Evolutionary conservation across 345 rosid genomes (phyloP), one percentile per base, ranked within the genome.

Genomic region (Erodium maritimum): DNA sequence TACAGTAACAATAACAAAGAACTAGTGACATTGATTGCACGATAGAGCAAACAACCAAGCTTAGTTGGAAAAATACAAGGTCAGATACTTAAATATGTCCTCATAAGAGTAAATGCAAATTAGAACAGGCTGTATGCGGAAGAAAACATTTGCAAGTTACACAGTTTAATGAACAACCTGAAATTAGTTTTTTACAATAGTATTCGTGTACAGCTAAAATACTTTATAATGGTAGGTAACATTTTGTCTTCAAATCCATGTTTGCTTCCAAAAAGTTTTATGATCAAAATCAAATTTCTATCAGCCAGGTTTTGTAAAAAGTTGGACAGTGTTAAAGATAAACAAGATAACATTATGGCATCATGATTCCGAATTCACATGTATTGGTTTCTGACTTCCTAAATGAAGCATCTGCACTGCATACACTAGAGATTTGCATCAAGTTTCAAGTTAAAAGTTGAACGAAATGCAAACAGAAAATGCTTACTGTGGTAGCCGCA

Each of bases 401-500:
- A 42, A 42, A 42, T 7, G 14, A 42, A 42, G 14, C 13, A 42
- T 10, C 6, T 42, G 48, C 48, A 42, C 48, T 42, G 48, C 48
- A 42, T 16, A 42, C 48, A 9, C 48, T 42, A 42, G 48, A 42
- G 11, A 42, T 10, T 42, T 42, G 48, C 48, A 42, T 42, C 48
- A 42, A 42, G 48, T 42, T 42, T 42, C 48, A 3, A 42, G 48
- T 42, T 16, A 42, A 42, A 42, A 42, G 48, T 14, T 42, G 2
- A 10, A 42, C 48, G 12, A 10, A 3, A 42, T 42, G 14, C 48
- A 42, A 42, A 42, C 17, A 42, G 48, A 42, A 29, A 29, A 42
- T 42, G 17, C 97, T 87, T 80, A 94, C 99, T 82, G 89, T 63
- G 95, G 95, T 67, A 90, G 71, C 50, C 95, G 90, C 69, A 94